Base-by-base conservation (phyloP, 805 yeast species). In the Teunomyces stri region DNA sequence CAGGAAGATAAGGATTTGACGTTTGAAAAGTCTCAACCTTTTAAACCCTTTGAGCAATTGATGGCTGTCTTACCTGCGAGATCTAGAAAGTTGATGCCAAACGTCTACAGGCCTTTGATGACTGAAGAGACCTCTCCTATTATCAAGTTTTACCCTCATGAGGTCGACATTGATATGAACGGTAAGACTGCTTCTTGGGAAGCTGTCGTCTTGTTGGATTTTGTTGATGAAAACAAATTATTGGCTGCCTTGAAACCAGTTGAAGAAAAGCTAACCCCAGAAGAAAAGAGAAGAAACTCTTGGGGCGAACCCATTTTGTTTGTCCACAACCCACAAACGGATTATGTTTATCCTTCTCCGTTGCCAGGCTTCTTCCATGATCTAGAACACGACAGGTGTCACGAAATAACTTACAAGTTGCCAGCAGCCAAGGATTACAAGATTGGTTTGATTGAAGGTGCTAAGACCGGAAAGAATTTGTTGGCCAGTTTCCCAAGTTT, bases 131-230 rank as follows among this genome's bases (percentile, higher is more conserved):
- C 76, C 39, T 91, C 97, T 6, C 96, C 97, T 22, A 89, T 94
- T 54, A 77, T 78, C 47, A 97, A 90, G 58, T 90, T 89, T 59
- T 94, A 94, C 62, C 99, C 99, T 2, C 76, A 78, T 48, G 89
- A 88, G 50, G 96, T 92, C 47, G 88, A 84, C 44, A 76, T 88
- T 30, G 99, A 94, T 69, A 77, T 82, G 79, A 94, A 94, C 62
- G 99, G 98, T 38, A 94, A 94, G 64, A 88, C 90, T 46, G 96
- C 94, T 2, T 85, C 89, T 43, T 94, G 99, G 99, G 98, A 94
- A 70, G 97, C 97, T 9, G 97, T 94, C 47, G 96, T 94, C 5
- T 78, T 89, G 58, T 78, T 94, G 49, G 84, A 95, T 4, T 94
- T 94, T 74, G 97, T 94, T 40, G 97, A 94, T 55, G 89, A 87